Evolutionary conservation across 1,139 yeast species (phyloP), one percentile per base, ranked within the genome.

Genomic region (Saccharomyces hybrid): DNA sequence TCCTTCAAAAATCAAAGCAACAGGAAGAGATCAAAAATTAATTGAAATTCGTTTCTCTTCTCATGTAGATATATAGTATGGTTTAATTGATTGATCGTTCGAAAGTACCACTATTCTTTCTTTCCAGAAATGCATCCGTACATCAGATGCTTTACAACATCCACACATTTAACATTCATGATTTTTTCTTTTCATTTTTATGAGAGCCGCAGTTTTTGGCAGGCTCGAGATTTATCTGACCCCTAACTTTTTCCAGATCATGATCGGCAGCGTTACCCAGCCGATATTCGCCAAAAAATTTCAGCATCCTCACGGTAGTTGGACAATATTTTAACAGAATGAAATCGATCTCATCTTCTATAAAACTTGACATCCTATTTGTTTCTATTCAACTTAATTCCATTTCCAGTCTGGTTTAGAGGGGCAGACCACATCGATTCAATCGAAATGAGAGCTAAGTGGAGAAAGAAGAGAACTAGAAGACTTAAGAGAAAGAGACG

Each of bases 401-500:
- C 53, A 51, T 55, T 50, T 51, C 54, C 53, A 41, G 34, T 50
- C 46, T 52, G 27, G 32, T 28, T 42, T 49, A 50, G 48, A 58
- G 49, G 52, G 51, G 50, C 63, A 63, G 60, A 53, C 58, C 57
- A 52, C 56, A 50, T 60, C 55, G 55, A 59, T 58, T 56, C 53
- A 59, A 26, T 58, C 64, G 74, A 68, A 69, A 86, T 86, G 95
- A 86, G 95, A 84, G 82, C 84, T 80, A 86, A 86, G 85, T 88
- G 96, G 97, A 51, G 96, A 88, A 90, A 90, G 87, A 90, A 90
- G 95, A 89, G 97, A 89, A 95, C 86, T 80, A 89, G 97, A 88
- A 88, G 97, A 88, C 88, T 90, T 77, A 90, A 90, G 87, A 88
- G 97, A 86, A 90, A 90, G 95, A 87, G 97, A 86, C 96, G 97